phyloP scores from a whole-genome alignment of 2,329 filamentous ascomycete species.

The Hymenoscyphus albidus region DNA sequence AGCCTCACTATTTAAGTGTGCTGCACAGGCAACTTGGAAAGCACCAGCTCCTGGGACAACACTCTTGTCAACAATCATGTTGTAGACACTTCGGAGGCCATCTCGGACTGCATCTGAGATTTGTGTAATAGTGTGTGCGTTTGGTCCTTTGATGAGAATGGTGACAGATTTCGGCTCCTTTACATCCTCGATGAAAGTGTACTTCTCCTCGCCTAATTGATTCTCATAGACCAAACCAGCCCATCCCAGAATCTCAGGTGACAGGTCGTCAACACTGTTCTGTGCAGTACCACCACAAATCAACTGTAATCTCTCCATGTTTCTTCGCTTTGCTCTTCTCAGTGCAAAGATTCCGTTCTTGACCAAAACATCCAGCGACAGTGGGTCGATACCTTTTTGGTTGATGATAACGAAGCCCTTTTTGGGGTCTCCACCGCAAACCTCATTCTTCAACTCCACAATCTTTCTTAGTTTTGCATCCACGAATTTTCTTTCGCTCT shows the following conservation, averaged over 20 bases:
- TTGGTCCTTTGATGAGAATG: slow-evolving; percentile 95
- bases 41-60: slow-evolving; percentile 93
- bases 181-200: slow-evolving; percentile 96
- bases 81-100: slow-evolving; percentile 93
- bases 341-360: slow-evolving; percentile 98
- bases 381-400: slow-evolving; percentile 97
- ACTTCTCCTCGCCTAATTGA: slow-evolving; percentile 97
- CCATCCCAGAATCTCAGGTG: slow-evolving; percentile 87
- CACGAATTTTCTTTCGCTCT: slow-evolving; percentile 92
- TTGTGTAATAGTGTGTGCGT: slow-evolving; percentile 92
- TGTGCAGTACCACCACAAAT: slow-evolving; percentile 87
- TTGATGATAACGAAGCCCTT: slow-evolving; percentile 98
- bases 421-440: slow-evolving; percentile 87
- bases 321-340: slow-evolving; percentile 90
- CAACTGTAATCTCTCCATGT: slow-evolving; percentile 97
- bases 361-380: slow-evolving; percentile 90
- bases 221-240: slow-evolving; percentile 96
- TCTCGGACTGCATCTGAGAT: slow-evolving; percentile 96
- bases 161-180: slow-evolving; percentile 99
- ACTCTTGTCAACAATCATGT: slow-evolving; percentile 97
- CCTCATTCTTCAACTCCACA: slow-evolving; percentile 94
- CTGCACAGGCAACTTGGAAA: slow-evolving; percentile 91
- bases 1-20: slow-evolving; percentile 79
- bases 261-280: slow-evolving; percentile 93
- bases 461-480: slow-evolving; percentile 97